Conservation (phyloP, 345 rosid genomes). For the Chamaenerion angustifolium region DNA sequence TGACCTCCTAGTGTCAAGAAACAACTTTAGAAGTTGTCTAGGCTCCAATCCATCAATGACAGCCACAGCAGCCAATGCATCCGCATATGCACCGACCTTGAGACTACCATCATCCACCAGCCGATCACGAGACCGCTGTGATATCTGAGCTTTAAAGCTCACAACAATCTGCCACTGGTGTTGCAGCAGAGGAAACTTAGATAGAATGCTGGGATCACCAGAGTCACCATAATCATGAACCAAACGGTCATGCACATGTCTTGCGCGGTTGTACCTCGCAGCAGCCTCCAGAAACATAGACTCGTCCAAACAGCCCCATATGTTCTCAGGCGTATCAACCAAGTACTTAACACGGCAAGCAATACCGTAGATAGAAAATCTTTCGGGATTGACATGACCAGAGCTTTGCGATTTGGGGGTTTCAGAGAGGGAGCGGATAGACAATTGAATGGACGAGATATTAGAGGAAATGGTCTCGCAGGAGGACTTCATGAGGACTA, state of each 20-base stretch:
- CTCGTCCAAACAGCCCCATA: constrained; percentile 92
- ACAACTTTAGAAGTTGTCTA: constrained; percentile 42
- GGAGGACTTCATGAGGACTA: constrained; percentile 71
- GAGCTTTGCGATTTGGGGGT: constrained; percentile 29
- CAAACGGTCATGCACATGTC: constrained; percentile 55
- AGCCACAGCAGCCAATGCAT: constrained; percentile 77
- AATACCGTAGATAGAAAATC: constrained; percentile 46
- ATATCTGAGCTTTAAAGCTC: constrained; percentile 87
- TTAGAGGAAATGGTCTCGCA: constrained; percentile 59
- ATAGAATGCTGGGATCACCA: constrained; percentile 41
- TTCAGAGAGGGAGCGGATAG: constrained; percentile 54
- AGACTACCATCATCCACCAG: constrained; percentile 52
- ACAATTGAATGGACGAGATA: constrained; percentile 46
- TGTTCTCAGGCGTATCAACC: constrained; percentile 89
- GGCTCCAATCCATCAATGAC: constrained; percentile 80
- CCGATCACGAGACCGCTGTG: constrained; percentile 82
- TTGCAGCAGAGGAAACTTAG: constrained; percentile 75
- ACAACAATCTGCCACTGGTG: constrained; percentile 98
- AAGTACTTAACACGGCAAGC: constrained; percentile 87
- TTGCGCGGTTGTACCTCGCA: constrained; percentile 64
- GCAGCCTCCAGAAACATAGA: constrained; percentile 84
- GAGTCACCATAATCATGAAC: constrained; percentile 17
- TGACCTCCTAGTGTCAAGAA: constrained; percentile 64
- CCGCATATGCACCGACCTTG: constrained; percentile 48
- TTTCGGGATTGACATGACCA: constrained; percentile 13